phyloP scores from a whole-genome alignment of 768 basidiomycete genomes.

The Boletus huronensis region DNA sequence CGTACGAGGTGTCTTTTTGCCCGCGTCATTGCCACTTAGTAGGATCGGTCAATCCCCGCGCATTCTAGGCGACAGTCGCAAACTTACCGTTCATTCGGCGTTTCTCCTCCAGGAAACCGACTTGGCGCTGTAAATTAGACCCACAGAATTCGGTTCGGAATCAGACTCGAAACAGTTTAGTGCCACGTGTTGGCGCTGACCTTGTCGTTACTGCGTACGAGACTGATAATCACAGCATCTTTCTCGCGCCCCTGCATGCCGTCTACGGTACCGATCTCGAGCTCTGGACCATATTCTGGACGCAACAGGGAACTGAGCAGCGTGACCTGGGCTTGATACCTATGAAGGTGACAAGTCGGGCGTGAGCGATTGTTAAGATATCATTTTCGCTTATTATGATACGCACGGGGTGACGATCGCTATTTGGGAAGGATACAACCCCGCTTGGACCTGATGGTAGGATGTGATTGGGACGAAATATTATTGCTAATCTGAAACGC shows the following conservation, averaged over 20 bases:
- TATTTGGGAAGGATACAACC: constrained; percentile 68
- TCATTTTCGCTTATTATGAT: not conserved
- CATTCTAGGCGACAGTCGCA: not conserved
- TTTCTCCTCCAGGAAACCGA: constrained; percentile 93
- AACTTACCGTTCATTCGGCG: constrained; percentile 78
- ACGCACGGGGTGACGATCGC: constrained; percentile 83
- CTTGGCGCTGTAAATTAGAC: constrained; percentile 57
- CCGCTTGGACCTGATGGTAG: constrained; percentile 48
- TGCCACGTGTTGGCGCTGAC: constrained; percentile 34
- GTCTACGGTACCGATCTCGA: constrained; percentile 95
- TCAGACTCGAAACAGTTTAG: not conserved
- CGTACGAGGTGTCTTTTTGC: constrained; percentile 83
- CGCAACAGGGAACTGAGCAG: constrained; percentile 75
- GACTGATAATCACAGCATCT: constrained; percentile 87
- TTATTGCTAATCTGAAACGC: constrained; percentile 11
- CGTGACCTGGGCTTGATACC: constrained; percentile 93
- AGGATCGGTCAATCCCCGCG: not conserved
- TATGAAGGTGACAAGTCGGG: not conserved
- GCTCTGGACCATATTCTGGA: constrained; percentile 56
- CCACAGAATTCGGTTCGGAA: not conserved
- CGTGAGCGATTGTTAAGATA: not conserved
- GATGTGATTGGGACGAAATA: too few species aligned
- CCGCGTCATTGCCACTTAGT: constrained; percentile 93
- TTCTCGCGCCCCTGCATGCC: constrained; percentile 98
- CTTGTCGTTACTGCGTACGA: constrained; percentile 89